These are phyloP conservation scores for Globisporangium nodosum DNA, from an alignment of 352 stramenopile genomes.

Conservation along the genomic window DNA sequence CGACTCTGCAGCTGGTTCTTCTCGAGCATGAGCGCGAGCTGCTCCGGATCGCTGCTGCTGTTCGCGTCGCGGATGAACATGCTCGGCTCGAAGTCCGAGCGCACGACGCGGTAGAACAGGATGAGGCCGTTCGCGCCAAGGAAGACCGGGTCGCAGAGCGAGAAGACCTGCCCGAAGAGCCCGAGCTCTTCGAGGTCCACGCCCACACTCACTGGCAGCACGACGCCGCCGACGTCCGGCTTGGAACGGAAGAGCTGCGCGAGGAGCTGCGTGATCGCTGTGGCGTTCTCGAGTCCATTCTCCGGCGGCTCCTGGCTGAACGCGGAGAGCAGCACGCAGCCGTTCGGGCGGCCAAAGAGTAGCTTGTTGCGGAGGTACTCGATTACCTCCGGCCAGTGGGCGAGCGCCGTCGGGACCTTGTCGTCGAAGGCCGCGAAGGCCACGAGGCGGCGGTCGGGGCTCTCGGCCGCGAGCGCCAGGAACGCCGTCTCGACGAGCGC, in stretches of 20 bases:
- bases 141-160: conserved; percentile 40
- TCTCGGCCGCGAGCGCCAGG: conserved; percentile 37
- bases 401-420: conserved; percentile 33
- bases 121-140: conserved; percentile 35
- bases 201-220: conserved; percentile 42
- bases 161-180: conserved; percentile 62
- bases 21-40: conserved; percentile 24
- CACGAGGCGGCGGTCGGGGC: conserved; percentile 4
- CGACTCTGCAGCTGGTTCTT: conserved; percentile 25
- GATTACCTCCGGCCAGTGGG: conserved; percentile 48
- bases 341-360: conserved; percentile 36
- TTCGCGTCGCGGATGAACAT: conserved; percentile 25
- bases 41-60: conserved; percentile 20
- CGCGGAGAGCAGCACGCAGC: conserved; percentile 44
- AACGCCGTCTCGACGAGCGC: conserved; percentile 60
- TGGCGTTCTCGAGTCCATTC: conserved; percentile 11
- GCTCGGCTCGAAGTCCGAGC: conserved; percentile 36
- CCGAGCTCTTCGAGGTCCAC: conserved; percentile 47
- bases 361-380: conserved; percentile 65
- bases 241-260: conserved; percentile 34
- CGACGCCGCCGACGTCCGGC: conserved; percentile 38
- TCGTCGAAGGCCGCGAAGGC: conserved; percentile 67
- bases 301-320: conserved; percentile 32
- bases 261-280: conserved; percentile 27
- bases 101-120: conserved; percentile 55